phyloP scores from a whole-genome alignment of 106 monocot genomes.

The Dendrobium nobile region DNA sequence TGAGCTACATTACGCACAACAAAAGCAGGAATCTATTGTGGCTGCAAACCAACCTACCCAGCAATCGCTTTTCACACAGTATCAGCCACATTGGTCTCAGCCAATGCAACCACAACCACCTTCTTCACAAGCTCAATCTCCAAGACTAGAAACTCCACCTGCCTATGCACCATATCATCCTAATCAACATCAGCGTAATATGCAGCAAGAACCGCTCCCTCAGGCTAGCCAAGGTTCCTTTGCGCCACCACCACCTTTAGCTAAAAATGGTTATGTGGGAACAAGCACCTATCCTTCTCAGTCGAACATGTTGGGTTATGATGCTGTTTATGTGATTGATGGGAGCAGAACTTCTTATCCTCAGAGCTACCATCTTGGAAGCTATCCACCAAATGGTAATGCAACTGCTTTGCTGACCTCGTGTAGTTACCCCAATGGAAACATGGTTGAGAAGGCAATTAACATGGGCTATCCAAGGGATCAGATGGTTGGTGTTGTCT shows the following conservation, averaged over 20 bases:
- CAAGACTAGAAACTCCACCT: constrained; percentile 17
- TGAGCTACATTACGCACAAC: constrained; percentile 36
- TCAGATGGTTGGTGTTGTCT: constrained; percentile 42
- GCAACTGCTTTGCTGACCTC: constrained; percentile 8
- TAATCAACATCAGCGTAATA: constrained; percentile 11
- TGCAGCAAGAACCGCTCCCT: background rate
- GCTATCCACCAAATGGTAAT: constrained; percentile 21
- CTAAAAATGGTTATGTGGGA: background rate
- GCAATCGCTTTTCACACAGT: constrained; percentile 8
- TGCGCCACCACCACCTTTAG: background rate
- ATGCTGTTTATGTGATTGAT: constrained; percentile 25
- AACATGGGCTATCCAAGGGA: constrained; percentile 78
- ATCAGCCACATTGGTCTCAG: constrained; percentile 24
- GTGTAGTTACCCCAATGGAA: constrained; percentile 47
- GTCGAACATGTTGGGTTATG: constrained; percentile 26
- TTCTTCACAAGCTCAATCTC: constrained; percentile 17
- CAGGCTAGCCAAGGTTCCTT: background rate
- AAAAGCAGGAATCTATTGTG: background rate
- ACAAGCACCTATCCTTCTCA: background rate
- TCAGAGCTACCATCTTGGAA: constrained; percentile 21
- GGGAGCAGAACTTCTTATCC: constrained; percentile 6
- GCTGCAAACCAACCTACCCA: constrained; percentile 27
- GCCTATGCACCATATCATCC: constrained; percentile 1
- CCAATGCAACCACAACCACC: background rate
- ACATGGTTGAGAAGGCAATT: constrained; percentile 71